Base-by-base conservation (phyloP, 2,329 filamentous ascomycete species). In the Gaeumannomyces sp. region DNA sequence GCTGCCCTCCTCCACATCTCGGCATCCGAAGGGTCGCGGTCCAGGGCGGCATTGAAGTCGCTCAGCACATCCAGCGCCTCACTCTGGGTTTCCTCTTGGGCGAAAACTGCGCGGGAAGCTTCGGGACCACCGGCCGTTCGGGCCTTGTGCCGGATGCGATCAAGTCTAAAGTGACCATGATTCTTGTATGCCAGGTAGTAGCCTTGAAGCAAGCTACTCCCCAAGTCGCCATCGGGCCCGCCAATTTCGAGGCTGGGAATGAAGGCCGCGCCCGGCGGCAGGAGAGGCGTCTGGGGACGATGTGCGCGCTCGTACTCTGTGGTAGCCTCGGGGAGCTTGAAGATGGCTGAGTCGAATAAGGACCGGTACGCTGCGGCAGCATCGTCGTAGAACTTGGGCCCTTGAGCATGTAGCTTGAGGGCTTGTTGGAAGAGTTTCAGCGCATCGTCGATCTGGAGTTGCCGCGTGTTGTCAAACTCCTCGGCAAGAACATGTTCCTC, bases 131-230 rank as follows among this genome's bases (percentile, higher is more conserved):
- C 57, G 10, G 62, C 62, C 29, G 58, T 57, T 66, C 3, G 70
- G 67, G 35, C 77, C 78, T 14, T 79, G 75, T 85, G 78, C 70
- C 82, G 87, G 69, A 89, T 85, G 65, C 78, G 80, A 73, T 99
- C 94, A n/a, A 99, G 81, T 65, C 89, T 81, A 73, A 96, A 97
- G 72, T 98, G 92, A 58, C 93, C 95, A 77, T 94, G 89, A 71
- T 98, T 99, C 76, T 98, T 99, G 80, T 96, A 92, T 1, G 94
- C 91, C 10, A 99, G 84, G 72, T 97, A 97, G 27, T 98, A 83
- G 14, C 96, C 93, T 72, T 97, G 93, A 0, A 92, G 89, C 13
- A 98, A 80, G 61, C 89, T 94, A 72, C 90, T 95, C 22, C 89
- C 91, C 33, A 86, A 89, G 68, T 96, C 92, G 61, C 86, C 85